Evolutionary conservation across 1,139 yeast species (phyloP), one percentile per base, ranked within the genome.

Genomic region (Pichia sp.): DNA sequence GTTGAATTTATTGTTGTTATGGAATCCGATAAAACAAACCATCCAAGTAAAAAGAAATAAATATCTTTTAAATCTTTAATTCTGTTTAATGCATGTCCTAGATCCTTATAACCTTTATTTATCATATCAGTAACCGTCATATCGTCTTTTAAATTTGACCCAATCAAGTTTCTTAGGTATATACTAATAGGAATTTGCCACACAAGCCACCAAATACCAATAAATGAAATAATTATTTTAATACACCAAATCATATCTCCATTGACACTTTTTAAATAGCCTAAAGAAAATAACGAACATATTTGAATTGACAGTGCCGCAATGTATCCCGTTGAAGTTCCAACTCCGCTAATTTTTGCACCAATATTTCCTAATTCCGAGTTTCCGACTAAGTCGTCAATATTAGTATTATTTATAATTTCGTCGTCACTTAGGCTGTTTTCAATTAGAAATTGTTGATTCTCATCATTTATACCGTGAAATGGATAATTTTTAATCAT

Each of bases 1-100:
- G 88, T 79, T 1, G 86, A 78, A 55, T 80, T 80, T 44, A 81
- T 80, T 0, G 89, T 81, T 1, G 86, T 79, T 15, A 80, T 64
- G 1, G 85, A 78, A 52, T 81, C 89, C 14, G 83, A 74, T 5
- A 81, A 65, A 37, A 81, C 69, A 50, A 81, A 80, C 88, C 88
- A 81, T 1, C 83, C 85, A 0, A 74, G 42, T 9, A 81, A 59
- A 50, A 78, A 81, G 10, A 72, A 67, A 14, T 74, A 66, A 21
- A 81, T 82, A 51, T 81, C 87, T 48, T 66, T 69, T 54, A 81
- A 61, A 36, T 72, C 61, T 2, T 72, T 64, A 1, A 81, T 84
- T 49, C 75, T 78, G 33, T 64, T 67, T 20, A 77, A 61, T 0
- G 88, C 74, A 16, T 65, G 61, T 36, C 59, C 62, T 19, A 81